Conservation (phyloP, 176 grass and related monocot species). For the Triticum urartu region DNA sequence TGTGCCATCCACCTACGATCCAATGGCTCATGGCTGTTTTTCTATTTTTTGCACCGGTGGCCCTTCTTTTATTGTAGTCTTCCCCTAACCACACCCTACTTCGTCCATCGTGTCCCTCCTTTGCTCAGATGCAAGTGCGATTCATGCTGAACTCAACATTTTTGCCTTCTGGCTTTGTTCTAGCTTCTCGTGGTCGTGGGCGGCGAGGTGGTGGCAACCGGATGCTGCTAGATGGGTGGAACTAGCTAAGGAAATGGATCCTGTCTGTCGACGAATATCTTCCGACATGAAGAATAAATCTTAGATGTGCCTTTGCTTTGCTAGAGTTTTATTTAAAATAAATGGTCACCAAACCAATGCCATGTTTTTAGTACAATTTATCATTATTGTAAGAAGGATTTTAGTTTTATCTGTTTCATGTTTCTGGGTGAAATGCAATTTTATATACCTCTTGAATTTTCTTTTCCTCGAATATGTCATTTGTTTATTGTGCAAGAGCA, state of each 20-base stretch:
- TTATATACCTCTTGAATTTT: neutral
- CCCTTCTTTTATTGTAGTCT: too few species aligned
- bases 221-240: neutral
- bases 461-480: neutral
- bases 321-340: neutral
- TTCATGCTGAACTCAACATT: neutral
- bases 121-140: neutral
- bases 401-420: neutral
- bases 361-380: neutral
- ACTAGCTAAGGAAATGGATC: neutral
- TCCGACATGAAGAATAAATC: neutral
- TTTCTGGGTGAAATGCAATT: neutral
- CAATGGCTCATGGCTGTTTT: too few species aligned
- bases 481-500: neutral
- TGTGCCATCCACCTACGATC: too few species aligned
- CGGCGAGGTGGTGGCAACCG: neutral
- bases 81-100: neutral
- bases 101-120: neutral
- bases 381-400: neutral
- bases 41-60: too few species aligned
- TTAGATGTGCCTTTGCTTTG: neutral
- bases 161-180: neutral
- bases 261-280: neutral
- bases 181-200: neutral
- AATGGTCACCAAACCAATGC: neutral